phyloP scores from a whole-genome alignment of 345 rosid species.

The Rhodamnia rubescens region DNA sequence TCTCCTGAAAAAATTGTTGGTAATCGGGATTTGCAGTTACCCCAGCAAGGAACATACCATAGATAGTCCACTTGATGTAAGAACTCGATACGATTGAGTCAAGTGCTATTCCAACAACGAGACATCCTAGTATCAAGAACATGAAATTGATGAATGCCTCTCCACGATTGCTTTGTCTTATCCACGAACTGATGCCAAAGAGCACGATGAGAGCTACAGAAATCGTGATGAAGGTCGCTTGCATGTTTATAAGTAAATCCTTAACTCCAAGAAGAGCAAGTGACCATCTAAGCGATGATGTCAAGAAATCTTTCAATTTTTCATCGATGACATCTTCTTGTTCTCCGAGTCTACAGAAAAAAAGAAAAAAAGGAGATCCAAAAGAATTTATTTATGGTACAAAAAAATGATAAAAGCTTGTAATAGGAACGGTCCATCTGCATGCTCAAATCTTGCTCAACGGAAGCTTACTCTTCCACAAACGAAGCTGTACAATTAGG shows the following conservation, averaged over 20 bases:
- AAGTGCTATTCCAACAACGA: neutral
- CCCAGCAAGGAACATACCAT: neutral
- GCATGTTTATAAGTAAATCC: neutral
- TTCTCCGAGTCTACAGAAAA: neutral
- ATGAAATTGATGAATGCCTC: neutral
- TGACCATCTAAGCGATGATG: neutral
- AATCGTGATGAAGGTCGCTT: neutral
- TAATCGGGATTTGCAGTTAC: neutral
- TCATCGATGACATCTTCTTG: neutral
- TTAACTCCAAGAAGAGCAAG: neutral
- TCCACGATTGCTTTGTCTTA: no score
- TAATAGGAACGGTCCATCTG: neutral
- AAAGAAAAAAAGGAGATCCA: neutral
- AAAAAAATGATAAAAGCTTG: neutral
- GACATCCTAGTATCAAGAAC: neutral
- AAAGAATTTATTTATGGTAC: neutral
- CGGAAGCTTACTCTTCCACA: neutral
- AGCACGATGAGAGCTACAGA: neutral
- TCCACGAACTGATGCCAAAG: neutral
- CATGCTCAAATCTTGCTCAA: neutral
- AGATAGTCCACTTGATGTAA: neutral
- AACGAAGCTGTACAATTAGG: neutral
- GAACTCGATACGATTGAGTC: rapidly evolving
- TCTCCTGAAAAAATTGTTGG: neutral
- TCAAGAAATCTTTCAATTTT: neutral